phyloP scores from a whole-genome alignment of 148 eudicot species.

The Nepenthes mirabilis region DNA sequence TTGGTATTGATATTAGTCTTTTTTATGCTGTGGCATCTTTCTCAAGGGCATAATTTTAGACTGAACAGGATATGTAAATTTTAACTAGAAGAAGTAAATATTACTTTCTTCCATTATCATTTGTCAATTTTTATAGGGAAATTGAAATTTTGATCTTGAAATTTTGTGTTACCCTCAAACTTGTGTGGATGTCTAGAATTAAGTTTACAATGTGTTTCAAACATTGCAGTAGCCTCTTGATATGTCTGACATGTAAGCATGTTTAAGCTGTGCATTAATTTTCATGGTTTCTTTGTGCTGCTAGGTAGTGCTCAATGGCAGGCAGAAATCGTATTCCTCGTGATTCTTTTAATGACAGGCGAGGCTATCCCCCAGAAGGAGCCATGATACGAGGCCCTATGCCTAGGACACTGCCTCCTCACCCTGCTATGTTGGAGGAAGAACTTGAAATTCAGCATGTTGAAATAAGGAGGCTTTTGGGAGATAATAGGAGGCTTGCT shows the following conservation, averaged over 20 bases:
- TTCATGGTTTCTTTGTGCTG: neutral
- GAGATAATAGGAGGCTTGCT: conserved; percentile 69
- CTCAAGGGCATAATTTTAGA: too few species aligned
- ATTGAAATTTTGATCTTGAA: too few species aligned
- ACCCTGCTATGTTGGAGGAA: conserved; percentile 88
- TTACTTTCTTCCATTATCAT: too few species aligned
- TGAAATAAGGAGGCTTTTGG: conserved; percentile 72
- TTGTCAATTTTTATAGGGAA: too few species aligned
- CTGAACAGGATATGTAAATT: too few species aligned
- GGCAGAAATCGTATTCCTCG: conserved; percentile 75
- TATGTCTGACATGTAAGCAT: neutral
- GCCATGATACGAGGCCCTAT: conserved; percentile 42
- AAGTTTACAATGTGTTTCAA: too few species aligned
- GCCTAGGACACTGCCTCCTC: conserved; percentile 46
- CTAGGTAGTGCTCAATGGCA: conserved; percentile 35
- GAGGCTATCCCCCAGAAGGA: conserved; percentile 48
- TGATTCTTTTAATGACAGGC: conserved; percentile 62
- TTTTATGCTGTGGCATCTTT: too few species aligned
- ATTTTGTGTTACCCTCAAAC: too few species aligned
- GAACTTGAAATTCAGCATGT: conserved; percentile 74
- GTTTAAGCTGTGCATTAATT: neutral
- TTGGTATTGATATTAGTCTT: too few species aligned
- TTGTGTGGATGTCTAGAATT: too few species aligned
- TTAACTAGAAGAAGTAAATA: too few species aligned
- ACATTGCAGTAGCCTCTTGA: too few species aligned